phyloP scores from a whole-genome alignment of 352 stramenopile genomes.

The Pythium sukuiense region DNA sequence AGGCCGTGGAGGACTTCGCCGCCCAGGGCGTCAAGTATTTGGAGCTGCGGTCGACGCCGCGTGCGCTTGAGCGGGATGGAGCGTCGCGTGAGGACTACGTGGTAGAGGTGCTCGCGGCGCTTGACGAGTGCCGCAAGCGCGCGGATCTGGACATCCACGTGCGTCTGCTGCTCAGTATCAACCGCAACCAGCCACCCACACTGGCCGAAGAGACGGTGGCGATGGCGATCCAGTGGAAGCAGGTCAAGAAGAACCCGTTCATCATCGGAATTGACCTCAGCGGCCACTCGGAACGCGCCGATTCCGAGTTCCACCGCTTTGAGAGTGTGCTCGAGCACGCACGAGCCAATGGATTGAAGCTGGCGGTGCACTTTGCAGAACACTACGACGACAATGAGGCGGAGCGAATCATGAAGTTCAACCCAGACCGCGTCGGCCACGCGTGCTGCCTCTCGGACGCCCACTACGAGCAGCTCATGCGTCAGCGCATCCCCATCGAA shows the following conservation, averaged over 20 bases:
- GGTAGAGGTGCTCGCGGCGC: slow-evolving; percentile 57
- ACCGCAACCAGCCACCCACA: slow-evolving; percentile 66
- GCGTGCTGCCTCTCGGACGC: slow-evolving; percentile 79
- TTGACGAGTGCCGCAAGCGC: slow-evolving; percentile 64
- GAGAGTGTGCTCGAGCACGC: slow-evolving; percentile 71
- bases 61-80: slow-evolving; percentile 54
- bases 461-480: slow-evolving; percentile 70
- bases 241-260: slow-evolving; percentile 37
- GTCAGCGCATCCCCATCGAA: slow-evolving; percentile 87
- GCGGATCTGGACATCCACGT: slow-evolving; percentile 67
- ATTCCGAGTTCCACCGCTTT: slow-evolving; percentile 87
- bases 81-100: slow-evolving; percentile 67
- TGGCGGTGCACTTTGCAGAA: slow-evolving; percentile 93
- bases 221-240: slow-evolving; percentile 54
- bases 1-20: slow-evolving; percentile 85
- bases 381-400: slow-evolving; percentile 85
- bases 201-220: slow-evolving; percentile 66
- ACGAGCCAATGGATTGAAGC: slow-evolving; percentile 68
- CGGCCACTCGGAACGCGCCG: slow-evolving; percentile 72
- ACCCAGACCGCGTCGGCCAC: slow-evolving; percentile 91
- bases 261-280: slow-evolving; percentile 88
- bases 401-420: slow-evolving; percentile 82
- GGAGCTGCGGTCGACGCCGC: slow-evolving; percentile 83
- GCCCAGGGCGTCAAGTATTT: slow-evolving; percentile 80
- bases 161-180: slow-evolving; percentile 78